Evolutionary conservation across 768 basidiomycete genomes (phyloP).

Genomic region (Kwoniella sp.): DNA sequence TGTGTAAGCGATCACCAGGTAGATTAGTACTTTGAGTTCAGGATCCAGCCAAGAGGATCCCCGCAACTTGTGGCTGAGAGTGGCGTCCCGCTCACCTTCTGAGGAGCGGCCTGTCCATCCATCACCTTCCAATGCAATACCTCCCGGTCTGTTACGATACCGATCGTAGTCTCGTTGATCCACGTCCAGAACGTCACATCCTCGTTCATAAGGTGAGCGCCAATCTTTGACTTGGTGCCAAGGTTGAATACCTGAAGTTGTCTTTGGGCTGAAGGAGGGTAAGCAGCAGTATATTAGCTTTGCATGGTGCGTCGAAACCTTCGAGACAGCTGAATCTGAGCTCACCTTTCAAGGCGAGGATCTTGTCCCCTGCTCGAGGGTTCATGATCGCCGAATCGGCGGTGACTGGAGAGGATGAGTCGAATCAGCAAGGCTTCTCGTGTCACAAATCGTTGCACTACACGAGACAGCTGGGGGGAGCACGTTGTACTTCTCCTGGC

Average conservation of each 20-base stretch:
- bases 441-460: no score
- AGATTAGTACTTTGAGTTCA: not conserved
- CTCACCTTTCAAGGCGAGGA: conserved; percentile 89
- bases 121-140: conserved; percentile 83
- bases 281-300: not conserved
- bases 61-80: no score
- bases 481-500: no score
- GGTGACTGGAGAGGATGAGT: conserved; percentile 62
- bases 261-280: conserved; percentile 68
- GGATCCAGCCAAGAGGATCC: no score
- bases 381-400: conserved; percentile 99
- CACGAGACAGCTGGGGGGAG: no score
- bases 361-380: conserved; percentile 75
- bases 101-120: conserved; percentile 54
- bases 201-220: conserved; percentile 88
- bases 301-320: not conserved
- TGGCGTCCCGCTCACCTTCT: conserved; percentile 40
- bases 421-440: no score
- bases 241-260: conserved; percentile 98
- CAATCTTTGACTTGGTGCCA: conserved; percentile 95
- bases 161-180: conserved; percentile 87
- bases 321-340: conserved; percentile 6
- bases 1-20: conserved; percentile 59
- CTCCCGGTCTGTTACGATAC: conserved; percentile 90
- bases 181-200: conserved; percentile 99